phyloP scores from a whole-genome alignment of 352 stramenopile genomes.

The Pilasporangium apinafurcum region DNA sequence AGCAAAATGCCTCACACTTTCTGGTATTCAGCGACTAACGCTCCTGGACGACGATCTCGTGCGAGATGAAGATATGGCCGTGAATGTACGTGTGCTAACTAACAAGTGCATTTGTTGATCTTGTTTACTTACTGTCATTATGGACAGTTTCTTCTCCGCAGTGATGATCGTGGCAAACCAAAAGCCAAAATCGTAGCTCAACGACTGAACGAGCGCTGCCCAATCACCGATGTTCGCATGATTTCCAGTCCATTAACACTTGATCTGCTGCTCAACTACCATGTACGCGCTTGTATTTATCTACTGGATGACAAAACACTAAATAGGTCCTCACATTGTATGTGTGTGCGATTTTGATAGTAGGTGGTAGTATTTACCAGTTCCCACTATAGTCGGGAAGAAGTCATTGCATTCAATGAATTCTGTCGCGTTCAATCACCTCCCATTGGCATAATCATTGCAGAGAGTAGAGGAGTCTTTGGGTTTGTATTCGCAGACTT shows the following conservation, averaged over 20 bases:
- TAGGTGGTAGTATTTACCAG: constrained; percentile 39
- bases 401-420: constrained; percentile 40
- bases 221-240: constrained; percentile 21
- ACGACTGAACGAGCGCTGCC: constrained; percentile 16
- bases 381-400: constrained; percentile 20
- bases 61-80: constrained; percentile 21
- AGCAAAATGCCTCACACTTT: constrained; percentile 32
- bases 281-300: constrained; percentile 11
- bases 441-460: constrained; percentile 28
- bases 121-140: neutral
- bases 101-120: neutral
- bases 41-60: constrained; percentile 39
- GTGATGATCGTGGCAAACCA: constrained; percentile 18
- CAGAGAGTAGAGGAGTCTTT: constrained; percentile 27
- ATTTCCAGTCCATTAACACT: constrained; percentile 22
- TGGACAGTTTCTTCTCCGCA: constrained; percentile 22
- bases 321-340: no score
- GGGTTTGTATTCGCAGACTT: constrained; percentile 35
- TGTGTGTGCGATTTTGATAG: no score
- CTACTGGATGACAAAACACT: neutral
- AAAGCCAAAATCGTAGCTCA: constrained; percentile 21
- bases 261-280: constrained; percentile 34
- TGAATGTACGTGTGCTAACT: constrained; percentile 8
- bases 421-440: constrained; percentile 33
- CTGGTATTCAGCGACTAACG: constrained; percentile 26